phyloP scores from a whole-genome alignment of 805 yeast genomes.

The Yamadazyma tumulicola region DNA sequence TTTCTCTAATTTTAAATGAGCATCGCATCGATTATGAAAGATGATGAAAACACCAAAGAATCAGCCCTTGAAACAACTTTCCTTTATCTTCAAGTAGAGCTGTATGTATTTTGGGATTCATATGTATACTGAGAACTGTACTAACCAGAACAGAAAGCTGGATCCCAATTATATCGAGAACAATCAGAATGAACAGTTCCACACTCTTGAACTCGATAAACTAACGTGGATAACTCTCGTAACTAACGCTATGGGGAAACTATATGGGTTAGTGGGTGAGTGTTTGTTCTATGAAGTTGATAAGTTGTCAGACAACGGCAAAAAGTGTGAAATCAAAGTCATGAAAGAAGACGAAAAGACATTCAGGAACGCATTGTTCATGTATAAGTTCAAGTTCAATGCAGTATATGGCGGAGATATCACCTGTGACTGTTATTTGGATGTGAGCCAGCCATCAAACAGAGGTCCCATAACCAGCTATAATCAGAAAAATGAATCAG shows the following conservation, averaged over 20 bases:
- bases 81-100: too few species aligned
- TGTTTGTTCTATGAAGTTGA: slow-evolving; percentile 28
- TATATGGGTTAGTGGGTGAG: slow-evolving; percentile 35
- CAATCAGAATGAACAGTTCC: slow-evolving; percentile 8
- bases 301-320: slow-evolving; percentile 10
- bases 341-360: slow-evolving; percentile 25
- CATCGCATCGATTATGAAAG: too few species aligned
- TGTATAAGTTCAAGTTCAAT: slow-evolving; percentile 27
- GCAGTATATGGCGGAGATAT: slow-evolving; percentile 19
- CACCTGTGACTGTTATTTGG: slow-evolving; percentile 7
- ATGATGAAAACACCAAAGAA: too few species aligned
- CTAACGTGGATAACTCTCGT: slow-evolving; percentile 32
- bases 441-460: too few species aligned
- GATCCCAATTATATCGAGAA: slow-evolving; percentile 6
- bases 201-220: slow-evolving; percentile 20
- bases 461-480: too few species aligned
- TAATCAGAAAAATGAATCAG: too few species aligned
- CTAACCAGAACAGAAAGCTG: too few species aligned
- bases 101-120: too few species aligned
- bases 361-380: slow-evolving; percentile 28
- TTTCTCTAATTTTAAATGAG: too few species aligned
- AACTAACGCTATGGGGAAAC: slow-evolving; percentile 18
- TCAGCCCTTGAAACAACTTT: too few species aligned
- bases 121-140: too few species aligned
- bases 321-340: slow-evolving; percentile 23